Conservation (phyloP, 352 stramenopile genomes). For the Lagenidium sp. region DNA sequence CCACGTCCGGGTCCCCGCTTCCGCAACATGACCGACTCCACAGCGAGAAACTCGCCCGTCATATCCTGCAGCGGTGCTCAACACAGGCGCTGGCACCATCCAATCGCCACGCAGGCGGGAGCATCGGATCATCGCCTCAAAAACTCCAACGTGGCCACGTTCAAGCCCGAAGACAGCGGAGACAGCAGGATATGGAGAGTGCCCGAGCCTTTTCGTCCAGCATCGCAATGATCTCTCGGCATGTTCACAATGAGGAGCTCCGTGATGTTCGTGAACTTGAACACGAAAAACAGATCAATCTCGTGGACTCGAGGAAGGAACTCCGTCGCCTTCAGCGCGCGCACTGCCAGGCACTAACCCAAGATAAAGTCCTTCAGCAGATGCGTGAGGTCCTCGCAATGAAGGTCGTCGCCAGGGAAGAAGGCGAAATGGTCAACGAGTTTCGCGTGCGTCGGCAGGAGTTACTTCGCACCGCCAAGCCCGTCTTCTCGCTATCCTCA, state of each 20-base stretch:
- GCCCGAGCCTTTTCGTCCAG: slow-evolving; percentile 52
- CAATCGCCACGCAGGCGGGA: no score
- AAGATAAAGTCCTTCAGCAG: slow-evolving; percentile 28
- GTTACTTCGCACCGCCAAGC: slow-evolving; percentile 32
- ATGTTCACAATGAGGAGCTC: slow-evolving; percentile 61
- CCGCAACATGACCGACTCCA: slow-evolving; percentile 17
- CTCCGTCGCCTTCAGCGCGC: slow-evolving; percentile 35
- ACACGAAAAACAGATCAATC: slow-evolving; percentile 26
- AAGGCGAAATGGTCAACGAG: slow-evolving; percentile 28
- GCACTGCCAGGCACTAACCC: slow-evolving; percentile 40
- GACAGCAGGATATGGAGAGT: slow-evolving; percentile 32
- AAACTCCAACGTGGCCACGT: no score
- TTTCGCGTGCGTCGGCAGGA: slow-evolving; percentile 37
- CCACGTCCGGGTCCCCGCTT: background rate
- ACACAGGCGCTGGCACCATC: slow-evolving; percentile 20
- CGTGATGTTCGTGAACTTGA: slow-evolving; percentile 32
- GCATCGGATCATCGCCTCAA: no score
- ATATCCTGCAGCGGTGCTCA: slow-evolving; percentile 20
- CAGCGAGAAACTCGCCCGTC: slow-evolving; percentile 22
- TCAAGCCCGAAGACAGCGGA: slow-evolving; percentile 22
- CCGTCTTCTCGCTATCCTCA: slow-evolving; percentile 40
- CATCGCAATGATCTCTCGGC: slow-evolving; percentile 68
- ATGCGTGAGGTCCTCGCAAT: slow-evolving; percentile 44
- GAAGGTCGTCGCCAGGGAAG: slow-evolving; percentile 45
- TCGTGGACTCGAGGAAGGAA: slow-evolving; percentile 35